Percentiles rank a stretch among this genome's conserved stretches.
Conservation (phyloP, 179 eudicot species). For the Nepenthes alata region DNA sequence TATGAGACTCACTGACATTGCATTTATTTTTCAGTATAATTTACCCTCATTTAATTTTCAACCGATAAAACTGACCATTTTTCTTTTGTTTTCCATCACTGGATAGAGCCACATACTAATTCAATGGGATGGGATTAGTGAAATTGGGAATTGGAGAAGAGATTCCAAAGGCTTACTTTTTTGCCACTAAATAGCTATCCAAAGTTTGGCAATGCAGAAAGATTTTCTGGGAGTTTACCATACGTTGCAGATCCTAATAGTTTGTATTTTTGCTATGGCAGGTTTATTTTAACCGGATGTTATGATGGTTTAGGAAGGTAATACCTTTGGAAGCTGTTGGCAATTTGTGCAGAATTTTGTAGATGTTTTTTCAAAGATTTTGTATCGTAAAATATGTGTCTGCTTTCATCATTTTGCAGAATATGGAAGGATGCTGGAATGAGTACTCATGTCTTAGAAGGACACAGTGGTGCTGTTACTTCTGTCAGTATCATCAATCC, state of each 20-base stretch:
- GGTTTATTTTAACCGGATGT: constrained; percentile 81
- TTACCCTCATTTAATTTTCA: neutral
- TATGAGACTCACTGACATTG: neutral
- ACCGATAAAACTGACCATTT: neutral
- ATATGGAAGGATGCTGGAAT: constrained; percentile 66
- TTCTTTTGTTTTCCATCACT: neutral
- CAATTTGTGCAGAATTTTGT: neutral
- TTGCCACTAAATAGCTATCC: no score
- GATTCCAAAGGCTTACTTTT: no score
- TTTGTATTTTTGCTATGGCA: constrained; percentile 19
- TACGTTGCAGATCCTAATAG: no score
- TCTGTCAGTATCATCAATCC: constrained; percentile 48
- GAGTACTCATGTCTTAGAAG: constrained; percentile 71
- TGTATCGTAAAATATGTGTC: neutral
- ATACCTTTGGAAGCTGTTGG: constrained; percentile 1
- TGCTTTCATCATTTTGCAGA: constrained; percentile 24
- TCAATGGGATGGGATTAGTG: no score
- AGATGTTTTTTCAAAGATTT: neutral
- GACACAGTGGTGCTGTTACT: constrained; percentile 61
- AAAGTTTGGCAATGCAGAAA: no score
- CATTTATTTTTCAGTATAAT: neutral
- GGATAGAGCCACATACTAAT: neutral
- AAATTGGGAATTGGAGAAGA: no score
- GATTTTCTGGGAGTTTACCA: no score
- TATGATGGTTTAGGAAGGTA: constrained; percentile 90